phyloP scores from a whole-genome alignment of 225 moss, liverwort and hornwort species.

The Bryum argenteum region DNA sequence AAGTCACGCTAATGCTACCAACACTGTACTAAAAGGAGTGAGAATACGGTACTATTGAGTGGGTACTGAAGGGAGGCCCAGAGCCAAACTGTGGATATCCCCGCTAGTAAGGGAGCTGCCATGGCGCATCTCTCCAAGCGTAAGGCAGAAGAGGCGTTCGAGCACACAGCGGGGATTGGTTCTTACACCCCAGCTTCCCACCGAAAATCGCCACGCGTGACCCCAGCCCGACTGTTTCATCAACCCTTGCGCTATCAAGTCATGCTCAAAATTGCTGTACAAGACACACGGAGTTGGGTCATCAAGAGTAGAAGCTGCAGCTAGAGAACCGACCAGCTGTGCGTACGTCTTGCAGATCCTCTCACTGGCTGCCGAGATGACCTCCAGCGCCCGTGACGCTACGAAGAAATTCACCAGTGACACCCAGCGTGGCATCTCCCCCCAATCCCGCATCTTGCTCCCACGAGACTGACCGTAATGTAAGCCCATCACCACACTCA shows the following conservation, averaged over 20 bases:
- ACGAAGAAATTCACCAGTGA: constrained; percentile 60
- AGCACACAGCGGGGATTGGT: constrained; percentile 66
- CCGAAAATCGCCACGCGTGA: constrained; percentile 78
- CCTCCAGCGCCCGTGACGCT: constrained; percentile 68
- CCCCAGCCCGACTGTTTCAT: constrained; percentile 73
- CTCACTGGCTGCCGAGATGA: constrained; percentile 70
- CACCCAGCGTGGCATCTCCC: constrained; percentile 81
- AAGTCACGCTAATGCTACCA: constrained; percentile 50
- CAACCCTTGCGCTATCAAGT: constrained; percentile 58
- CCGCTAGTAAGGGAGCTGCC: constrained; percentile 71
- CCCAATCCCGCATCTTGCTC: constrained; percentile 72
- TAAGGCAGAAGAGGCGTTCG: constrained; percentile 58
- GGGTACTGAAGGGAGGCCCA: no score
- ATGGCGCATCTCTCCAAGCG: constrained; percentile 84
- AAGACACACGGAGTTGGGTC: constrained; percentile 34
- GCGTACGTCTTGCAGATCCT: constrained; percentile 77
- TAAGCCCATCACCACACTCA: constrained; percentile 55
- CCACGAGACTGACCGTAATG: constrained; percentile 61
- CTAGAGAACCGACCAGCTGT: constrained; percentile 72
- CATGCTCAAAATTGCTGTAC: constrained; percentile 69
- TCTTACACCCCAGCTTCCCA: constrained; percentile 59
- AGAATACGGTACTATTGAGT: no score
- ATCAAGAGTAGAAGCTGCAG: constrained; percentile 64
- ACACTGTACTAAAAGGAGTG: no score
- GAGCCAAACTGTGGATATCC: constrained; percentile 50